Evolutionary conservation across 2,329 filamentous ascomycete species (phyloP), one percentile per base, ranked within the genome.

Genomic region (Emericellopsis cladophorae): DNA sequence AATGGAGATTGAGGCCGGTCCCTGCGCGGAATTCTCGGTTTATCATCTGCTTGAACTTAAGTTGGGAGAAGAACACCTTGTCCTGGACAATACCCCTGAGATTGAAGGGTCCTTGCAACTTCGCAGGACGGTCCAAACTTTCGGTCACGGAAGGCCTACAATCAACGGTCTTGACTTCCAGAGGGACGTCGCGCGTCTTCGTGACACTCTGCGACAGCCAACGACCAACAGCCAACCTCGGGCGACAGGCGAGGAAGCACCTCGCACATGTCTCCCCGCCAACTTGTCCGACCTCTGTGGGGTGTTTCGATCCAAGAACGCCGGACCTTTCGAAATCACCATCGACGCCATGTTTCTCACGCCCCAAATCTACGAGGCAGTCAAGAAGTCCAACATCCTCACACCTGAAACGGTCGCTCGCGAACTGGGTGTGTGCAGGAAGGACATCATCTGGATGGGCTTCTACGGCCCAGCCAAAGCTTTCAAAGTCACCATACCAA

Each of bases 31-130:
- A 37, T 72, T 71, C 45, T 64, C 54, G 7, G 47, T 72, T 2
- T 73, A 72, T 39, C 70, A 73, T 46, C 55, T 72, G 5, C 66
- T 72, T 57, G 57, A 64, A 4, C 49, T 68, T 2, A 47, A 54
- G 1, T 49, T 39, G 0, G 48, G 45, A 0, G 55, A 58, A 22
- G 50, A 58, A 16, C 37, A 44, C 4, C 38, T 55, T 4, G 7
- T 12, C 7, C 8, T 32, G 10, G n/a, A n/a, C 1, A 9, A 12
- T 2, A 7, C 21, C 8, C 11, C 23, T 18, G 35, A 18, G 9
- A 15, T 7, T 2, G 10, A 40, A 6, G 38, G 35, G 0, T 12
- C 40, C 0, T 16, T 51, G 2, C 2, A 21, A 21, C 18, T 49
- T 0, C 18, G 40, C n/a, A 44, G 41, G 8, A 38, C 2, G 1